Evolutionary conservation across 345 rosid species (phyloP).

Genomic region (Iberis pinnata): DNA sequence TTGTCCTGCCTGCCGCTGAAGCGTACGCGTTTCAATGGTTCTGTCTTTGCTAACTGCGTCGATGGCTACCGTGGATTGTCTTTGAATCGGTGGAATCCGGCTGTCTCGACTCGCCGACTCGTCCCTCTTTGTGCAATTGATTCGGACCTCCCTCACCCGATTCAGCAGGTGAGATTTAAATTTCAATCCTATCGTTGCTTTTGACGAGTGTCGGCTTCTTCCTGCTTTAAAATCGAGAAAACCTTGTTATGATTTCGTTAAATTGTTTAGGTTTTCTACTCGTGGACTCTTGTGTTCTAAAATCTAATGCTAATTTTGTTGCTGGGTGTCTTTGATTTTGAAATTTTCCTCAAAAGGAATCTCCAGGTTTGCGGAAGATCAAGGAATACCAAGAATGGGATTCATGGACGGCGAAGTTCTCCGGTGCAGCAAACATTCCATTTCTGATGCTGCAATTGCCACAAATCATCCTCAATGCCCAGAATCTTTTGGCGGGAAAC

Average conservation of each 20-base stretch:
- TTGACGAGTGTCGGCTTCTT: no score
- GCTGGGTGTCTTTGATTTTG: not conserved
- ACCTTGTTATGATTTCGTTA: no score
- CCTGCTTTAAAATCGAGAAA: no score
- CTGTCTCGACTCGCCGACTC: conserved; percentile 35
- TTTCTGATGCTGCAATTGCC: conserved; percentile 79
- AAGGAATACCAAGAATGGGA: conserved; percentile 61
- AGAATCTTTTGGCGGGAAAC: conserved; percentile 66
- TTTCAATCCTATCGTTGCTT: not conserved
- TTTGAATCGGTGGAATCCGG: conserved; percentile 21
- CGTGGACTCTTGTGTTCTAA: no score
- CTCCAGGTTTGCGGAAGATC: conserved; percentile 18
- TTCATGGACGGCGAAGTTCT: conserved; percentile 68
- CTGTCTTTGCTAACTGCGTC: not conserved
- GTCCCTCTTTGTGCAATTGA: conserved; percentile 37
- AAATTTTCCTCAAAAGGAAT: not conserved
- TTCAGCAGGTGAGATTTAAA: conserved; percentile 38
- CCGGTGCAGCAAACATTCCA: conserved; percentile 68
- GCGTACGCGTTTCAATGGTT: conserved; percentile 6
- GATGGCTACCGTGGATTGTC: conserved; percentile 10
- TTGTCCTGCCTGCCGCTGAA: conserved; percentile 20
- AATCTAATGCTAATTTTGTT: not conserved
- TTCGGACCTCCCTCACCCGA: conserved; percentile 49
- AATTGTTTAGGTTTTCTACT: no score
- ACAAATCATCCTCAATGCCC: conserved; percentile 80